Evolutionary conservation across 495 filamentous ascomycete species (phyloP), one percentile per base, ranked within the genome.

Genomic region (Daldinia loculata): DNA sequence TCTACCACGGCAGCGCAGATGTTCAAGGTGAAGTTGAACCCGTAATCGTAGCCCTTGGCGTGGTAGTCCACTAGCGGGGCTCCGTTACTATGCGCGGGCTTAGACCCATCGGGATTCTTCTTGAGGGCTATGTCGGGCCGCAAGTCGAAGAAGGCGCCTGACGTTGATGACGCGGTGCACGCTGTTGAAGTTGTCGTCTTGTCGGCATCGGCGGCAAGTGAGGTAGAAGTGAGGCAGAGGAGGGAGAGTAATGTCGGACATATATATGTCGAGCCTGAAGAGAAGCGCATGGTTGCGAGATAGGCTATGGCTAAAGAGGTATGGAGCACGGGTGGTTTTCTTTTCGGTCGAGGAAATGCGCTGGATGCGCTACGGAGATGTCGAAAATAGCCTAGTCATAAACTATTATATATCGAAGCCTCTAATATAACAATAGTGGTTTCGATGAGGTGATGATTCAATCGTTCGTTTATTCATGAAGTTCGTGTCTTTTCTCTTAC

Each of bases 21-120:
- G 75, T 99, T 99, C 61, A 99, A 76, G 1, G 94, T 98, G 77
- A 99, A 98, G 80, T 98, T 98, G 14, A 90, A 87, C 26, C 84
- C 85, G 75, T 96, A 93, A 77, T 97, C 94, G 71, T 90, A 92
- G 26, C 96, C 96, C 66, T 84, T 88, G 8, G 92, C 91, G 51
- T 89, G 82, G 89, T 94, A 98, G 84, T 94, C 93, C 41, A 88
- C 81, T n/a, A 84, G 82, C 6, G 66, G 80, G 43, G 70, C 81
- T 56, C 67, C 89, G 83, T 70, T 87, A 80, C 76, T 91, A 57
- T 76, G 65, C 81, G 52, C 72, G 53, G 67, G 74, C 57, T 63
- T 79, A 68, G 62, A 75, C 3, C 74, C 89, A 86, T 76, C 75
- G 14, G 74, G 56, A 56, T 86, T 81, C 36, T 82, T 70, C 70